These are phyloP conservation scores for Candolleomyces aberdarensis DNA, from an alignment of 768 basidiomycete genomes.

Conservation along the genomic window DNA sequence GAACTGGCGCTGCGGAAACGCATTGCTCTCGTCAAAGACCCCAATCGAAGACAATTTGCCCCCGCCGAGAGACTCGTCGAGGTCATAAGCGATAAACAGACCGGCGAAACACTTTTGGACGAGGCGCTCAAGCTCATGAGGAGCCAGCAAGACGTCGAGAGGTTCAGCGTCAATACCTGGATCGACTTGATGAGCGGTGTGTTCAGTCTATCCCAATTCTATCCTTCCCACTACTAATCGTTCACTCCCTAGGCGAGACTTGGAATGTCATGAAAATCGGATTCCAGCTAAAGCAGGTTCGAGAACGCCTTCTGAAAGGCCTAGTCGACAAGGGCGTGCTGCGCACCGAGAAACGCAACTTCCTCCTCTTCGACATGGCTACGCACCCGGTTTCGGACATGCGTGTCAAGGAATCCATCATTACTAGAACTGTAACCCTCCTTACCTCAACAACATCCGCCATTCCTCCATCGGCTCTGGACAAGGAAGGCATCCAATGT, in stretches of 20 bases:
- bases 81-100: slow-evolving; percentile 88
- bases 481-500: slow-evolving; percentile 74
- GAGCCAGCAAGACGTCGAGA: slow-evolving; percentile 66
- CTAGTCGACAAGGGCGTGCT: slow-evolving; percentile 98
- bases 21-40: slow-evolving; percentile 88
- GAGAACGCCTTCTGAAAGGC: slow-evolving; percentile 95
- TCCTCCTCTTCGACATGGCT: slow-evolving; percentile 99
- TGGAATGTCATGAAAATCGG: slow-evolving; percentile 99
- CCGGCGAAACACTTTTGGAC: slow-evolving; percentile 95
- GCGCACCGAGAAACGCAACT: slow-evolving; percentile 99
- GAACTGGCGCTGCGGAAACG: slow-evolving; percentile 94
- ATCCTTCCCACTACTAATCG: not conserved
- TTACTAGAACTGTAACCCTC: slow-evolving; percentile 71
- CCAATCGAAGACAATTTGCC: slow-evolving; percentile 67
- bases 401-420: slow-evolving; percentile 82
- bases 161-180: slow-evolving; percentile 86
- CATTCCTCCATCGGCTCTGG: slow-evolving; percentile 71
- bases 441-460: slow-evolving; percentile 82
- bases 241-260: slow-evolving; percentile 72
- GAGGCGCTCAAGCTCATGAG: slow-evolving; percentile 98
- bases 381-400: slow-evolving; percentile 97
- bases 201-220: slow-evolving; percentile 24
- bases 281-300: slow-evolving; percentile 97
- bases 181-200: slow-evolving; percentile 91
- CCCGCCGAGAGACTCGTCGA: slow-evolving; percentile 80